phyloP scores from a whole-genome alignment of 78 protist genomes.

The Tieghemostelium lacteum region DNA sequence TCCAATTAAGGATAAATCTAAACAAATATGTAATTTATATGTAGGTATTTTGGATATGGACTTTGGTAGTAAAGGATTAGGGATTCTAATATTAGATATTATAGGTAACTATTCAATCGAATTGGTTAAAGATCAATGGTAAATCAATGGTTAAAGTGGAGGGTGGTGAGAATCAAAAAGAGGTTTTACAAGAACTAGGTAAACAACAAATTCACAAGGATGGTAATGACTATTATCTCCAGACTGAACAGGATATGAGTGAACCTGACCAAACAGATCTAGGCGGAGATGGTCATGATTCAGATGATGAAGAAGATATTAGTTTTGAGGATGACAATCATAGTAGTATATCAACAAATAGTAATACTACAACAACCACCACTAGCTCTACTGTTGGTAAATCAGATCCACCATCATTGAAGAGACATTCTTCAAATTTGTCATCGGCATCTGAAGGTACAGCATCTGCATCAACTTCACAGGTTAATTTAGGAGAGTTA shows the following conservation, averaged over 20 bases:
- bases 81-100: neutral
- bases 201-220: constrained; percentile 39
- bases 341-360: too few relatives aligned
- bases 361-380: too few relatives aligned
- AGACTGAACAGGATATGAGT: constrained; percentile 68
- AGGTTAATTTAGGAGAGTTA: too few relatives aligned
- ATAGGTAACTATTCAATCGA: constrained; percentile 60
- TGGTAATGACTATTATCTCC: constrained; percentile 60
- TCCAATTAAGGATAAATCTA: constrained; percentile 66
- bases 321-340: constrained; percentile 68
- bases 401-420: constrained; percentile 47
- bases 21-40: constrained; percentile 34
- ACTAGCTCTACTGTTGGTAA: too few relatives aligned
- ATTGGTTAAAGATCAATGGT: constrained; percentile 62
- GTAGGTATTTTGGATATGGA: neutral
- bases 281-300: constrained; percentile 35
- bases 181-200: constrained; percentile 46
- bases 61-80: neutral
- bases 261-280: constrained; percentile 78
- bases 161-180: constrained; percentile 62
- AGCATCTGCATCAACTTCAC: neutral
- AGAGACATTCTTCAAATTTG: constrained; percentile 19
- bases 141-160: constrained; percentile 67
- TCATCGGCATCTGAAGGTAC: neutral
- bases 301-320: constrained; percentile 68